These are phyloP conservation scores for Hyaloscypha finlandica DNA, from an alignment of 495 filamentous ascomycete species.

Conservation along the genomic window DNA sequence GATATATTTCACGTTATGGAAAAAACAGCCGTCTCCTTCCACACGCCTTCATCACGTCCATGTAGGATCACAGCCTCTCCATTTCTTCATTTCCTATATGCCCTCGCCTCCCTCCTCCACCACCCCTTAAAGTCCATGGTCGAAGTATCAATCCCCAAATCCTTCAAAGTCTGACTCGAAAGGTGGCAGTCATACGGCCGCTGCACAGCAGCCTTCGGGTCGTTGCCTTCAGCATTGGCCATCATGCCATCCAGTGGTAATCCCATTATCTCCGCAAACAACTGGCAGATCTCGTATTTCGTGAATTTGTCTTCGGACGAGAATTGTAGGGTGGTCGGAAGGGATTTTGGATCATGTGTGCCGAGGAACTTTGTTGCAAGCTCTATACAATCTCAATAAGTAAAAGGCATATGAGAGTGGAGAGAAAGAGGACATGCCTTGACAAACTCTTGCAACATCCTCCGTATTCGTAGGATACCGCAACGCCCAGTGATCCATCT, in stretches of 20 bases:
- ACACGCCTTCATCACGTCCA: too few species aligned
- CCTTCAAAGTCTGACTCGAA: conserved; percentile 71
- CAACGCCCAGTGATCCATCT: conserved; percentile 88
- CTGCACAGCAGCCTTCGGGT: conserved; percentile 67
- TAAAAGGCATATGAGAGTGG: background rate
- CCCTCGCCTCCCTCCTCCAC: conserved; percentile 65
- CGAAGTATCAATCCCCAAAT: conserved; percentile 74
- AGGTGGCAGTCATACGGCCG: conserved; percentile 90
- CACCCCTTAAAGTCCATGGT: conserved; percentile 78
- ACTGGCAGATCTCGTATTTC: conserved; percentile 87
- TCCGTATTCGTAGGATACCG: conserved; percentile 86
- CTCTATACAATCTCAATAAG: conserved; percentile 35
- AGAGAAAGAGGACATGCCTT: conserved; percentile 39
- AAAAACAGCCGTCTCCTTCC: background rate
- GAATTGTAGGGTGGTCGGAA: conserved; percentile 83
- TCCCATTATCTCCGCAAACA: conserved; percentile 79
- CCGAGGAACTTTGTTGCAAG: conserved; percentile 68
- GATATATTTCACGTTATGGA: too few species aligned
- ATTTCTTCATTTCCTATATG: conserved; percentile 38
- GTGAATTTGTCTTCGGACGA: conserved; percentile 84
- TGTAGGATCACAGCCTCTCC: too few species aligned
- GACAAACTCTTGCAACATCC: conserved; percentile 80
- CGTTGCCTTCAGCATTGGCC: conserved; percentile 72
- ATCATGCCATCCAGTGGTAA: conserved; percentile 70
- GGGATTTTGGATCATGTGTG: conserved; percentile 39